phyloP scores from a whole-genome alignment of 345 rosid genomes.

The Geranium brycei region DNA sequence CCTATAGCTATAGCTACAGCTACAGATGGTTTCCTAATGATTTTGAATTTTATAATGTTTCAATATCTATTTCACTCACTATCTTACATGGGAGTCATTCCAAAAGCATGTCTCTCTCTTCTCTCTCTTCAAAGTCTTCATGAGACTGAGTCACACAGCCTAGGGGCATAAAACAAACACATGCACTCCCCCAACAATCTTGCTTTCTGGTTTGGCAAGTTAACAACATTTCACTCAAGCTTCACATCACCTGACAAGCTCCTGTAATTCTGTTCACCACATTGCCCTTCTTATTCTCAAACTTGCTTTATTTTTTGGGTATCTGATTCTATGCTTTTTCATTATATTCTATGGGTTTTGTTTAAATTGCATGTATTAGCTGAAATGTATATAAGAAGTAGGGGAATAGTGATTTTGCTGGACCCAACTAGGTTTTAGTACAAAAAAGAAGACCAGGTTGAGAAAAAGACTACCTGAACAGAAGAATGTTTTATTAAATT shows the following conservation, averaged over 20 bases:
- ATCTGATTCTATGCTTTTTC: neutral
- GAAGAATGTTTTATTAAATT: neutral
- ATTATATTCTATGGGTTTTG: neutral
- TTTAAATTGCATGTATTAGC: no score
- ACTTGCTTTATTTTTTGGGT: neutral
- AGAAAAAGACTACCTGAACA: neutral
- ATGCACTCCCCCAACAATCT: constrained; percentile 1
- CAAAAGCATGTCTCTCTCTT: constrained; percentile 15
- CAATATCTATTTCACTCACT: neutral
- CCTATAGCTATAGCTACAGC: no score
- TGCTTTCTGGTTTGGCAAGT: constrained; percentile 15
- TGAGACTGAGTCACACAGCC: neutral
- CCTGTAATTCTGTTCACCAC: neutral
- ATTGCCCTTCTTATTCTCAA: neutral
- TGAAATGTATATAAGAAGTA: no score
- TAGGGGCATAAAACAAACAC: neutral
- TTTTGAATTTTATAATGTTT: neutral
- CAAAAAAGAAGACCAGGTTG: neutral
- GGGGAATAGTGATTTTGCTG: neutral
- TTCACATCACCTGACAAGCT: constrained; percentile 11
- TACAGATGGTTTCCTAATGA: neutral
- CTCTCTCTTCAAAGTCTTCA: neutral
- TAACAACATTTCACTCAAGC: constrained; percentile 10
- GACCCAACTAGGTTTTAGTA: neutral
- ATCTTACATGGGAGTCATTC: constrained; percentile 11